A percentile compares a stretch with the other conserved stretches of the same genome.
Conservation (phyloP, 2,329 filamentous ascomycete genomes). For the Diaporthe sp. region DNA sequence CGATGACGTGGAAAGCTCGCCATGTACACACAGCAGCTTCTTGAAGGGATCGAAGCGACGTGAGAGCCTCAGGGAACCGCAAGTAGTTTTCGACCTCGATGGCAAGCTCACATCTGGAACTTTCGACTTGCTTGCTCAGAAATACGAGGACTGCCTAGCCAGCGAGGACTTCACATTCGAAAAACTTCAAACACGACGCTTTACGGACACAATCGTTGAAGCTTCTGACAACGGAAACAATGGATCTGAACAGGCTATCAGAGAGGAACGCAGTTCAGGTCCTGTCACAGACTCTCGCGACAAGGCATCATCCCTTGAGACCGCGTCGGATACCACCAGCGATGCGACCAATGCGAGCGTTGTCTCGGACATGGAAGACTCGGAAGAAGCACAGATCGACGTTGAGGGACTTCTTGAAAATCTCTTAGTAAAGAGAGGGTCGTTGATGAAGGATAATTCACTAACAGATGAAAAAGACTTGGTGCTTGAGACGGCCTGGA, state of each 20-base stretch:
- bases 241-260: neutral
- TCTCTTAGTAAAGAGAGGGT: neutral
- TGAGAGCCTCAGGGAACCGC: neutral
- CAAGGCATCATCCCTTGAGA: neutral
- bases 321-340: neutral
- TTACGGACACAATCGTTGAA: neutral
- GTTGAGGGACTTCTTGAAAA: neutral
- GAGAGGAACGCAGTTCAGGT: neutral
- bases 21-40: neutral
- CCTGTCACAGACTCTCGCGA: neutral
- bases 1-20: fast-evolving
- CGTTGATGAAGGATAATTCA: neutral
- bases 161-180: neutral
- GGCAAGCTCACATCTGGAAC: neutral
- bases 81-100: neutral
- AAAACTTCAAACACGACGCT: neutral
- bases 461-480: neutral
- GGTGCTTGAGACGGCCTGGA: neutral
- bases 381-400: neutral
- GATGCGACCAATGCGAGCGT: neutral
- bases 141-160: neutral
- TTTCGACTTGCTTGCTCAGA: neutral
- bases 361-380: neutral
- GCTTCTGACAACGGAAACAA: neutral
- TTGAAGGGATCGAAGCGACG: neutral